Percentiles rank a stretch among this genome's conserved stretches.
These are phyloP conservation scores for Phialophora expanda DNA, from an alignment of 2,329 filamentous ascomycete genomes.

Conservation along the genomic window DNA sequence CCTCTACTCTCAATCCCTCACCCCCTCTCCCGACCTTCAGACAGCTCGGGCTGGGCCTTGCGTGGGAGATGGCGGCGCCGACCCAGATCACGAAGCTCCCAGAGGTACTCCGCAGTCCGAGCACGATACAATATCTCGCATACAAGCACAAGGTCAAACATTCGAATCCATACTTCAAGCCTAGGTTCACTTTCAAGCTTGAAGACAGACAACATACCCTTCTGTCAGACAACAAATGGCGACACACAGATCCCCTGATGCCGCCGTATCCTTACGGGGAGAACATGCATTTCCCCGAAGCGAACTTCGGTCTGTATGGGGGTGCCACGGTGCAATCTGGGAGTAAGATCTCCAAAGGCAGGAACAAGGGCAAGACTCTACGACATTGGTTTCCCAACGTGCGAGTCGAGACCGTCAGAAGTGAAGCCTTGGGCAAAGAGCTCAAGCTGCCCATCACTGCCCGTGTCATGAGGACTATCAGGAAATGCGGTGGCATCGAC, in stretches of 20 bases:
- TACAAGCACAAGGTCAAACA: slow-evolving; percentile 24
- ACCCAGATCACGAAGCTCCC: slow-evolving; percentile 32
- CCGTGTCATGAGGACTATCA: slow-evolving; percentile 63
- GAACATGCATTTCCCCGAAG: slow-evolving; percentile 52
- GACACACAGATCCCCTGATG: slow-evolving; percentile 41
- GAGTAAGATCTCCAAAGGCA: slow-evolving; percentile 57
- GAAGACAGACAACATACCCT: slow-evolving; percentile 35
- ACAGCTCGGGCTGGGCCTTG: neutral
- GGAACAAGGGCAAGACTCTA: slow-evolving; percentile 56
- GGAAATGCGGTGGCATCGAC: slow-evolving; percentile 86
- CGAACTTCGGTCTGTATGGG: slow-evolving; percentile 56
- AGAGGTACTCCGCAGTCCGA: slow-evolving; percentile 34
- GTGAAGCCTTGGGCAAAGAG: slow-evolving; percentile 50
- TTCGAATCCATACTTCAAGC: slow-evolving; percentile 32
- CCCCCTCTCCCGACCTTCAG: neutral
- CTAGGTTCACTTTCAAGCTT: slow-evolving; percentile 33
- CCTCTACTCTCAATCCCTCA: neutral
- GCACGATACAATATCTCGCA: slow-evolving; percentile 36
- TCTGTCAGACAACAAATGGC: slow-evolving; percentile 25
- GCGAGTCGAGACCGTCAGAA: slow-evolving; percentile 53
- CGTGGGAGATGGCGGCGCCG: slow-evolving; percentile 11
- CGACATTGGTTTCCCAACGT: slow-evolving; percentile 58
- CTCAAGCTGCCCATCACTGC: slow-evolving; percentile 55
- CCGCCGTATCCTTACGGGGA: slow-evolving; percentile 56
- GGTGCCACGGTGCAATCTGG: slow-evolving; percentile 54